These are phyloP conservation scores for Isabelozyma heimii DNA, from an alignment of 805 yeast genomes.

Conservation along the genomic window DNA sequence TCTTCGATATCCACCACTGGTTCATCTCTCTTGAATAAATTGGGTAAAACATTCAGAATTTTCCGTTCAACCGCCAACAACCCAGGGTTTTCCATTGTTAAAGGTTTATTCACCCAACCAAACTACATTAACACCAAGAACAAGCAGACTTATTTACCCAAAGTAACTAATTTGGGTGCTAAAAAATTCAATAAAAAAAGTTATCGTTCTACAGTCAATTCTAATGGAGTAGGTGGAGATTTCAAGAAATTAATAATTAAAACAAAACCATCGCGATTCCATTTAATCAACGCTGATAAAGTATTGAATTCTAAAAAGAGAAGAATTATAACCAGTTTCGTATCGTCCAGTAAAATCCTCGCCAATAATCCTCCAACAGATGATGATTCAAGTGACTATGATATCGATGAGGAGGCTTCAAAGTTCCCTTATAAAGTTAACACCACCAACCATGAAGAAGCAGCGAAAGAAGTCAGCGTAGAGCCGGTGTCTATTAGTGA, in stretches of 20 bases:
- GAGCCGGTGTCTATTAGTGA: constrained; percentile 3
- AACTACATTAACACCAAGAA: constrained; percentile 14
- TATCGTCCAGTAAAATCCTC: constrained; percentile 12
- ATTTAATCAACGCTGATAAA: constrained; percentile 40
- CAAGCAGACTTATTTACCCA: constrained; percentile 4
- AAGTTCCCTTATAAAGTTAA: constrained; percentile 11
- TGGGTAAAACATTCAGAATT: constrained; percentile 34
- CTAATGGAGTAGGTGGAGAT: constrained; percentile 19
- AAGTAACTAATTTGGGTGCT: constrained; percentile 5
- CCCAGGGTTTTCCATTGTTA: constrained; percentile 11
- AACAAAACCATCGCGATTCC: constrained; percentile 39
- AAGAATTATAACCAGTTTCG: constrained; percentile 17
- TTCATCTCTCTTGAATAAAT: constrained; percentile 25
- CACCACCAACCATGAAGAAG: not conserved
- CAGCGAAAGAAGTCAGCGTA: not conserved
- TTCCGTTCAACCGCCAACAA: constrained; percentile 17
- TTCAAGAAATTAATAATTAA: constrained; percentile 36
- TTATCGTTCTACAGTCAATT: constrained; percentile 8
- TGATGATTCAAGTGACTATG: constrained; percentile 19
- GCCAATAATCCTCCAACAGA: constrained; percentile 17
- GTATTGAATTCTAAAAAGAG: constrained; percentile 35
- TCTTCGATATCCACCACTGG: not conserved
- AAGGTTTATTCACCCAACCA: constrained; percentile 31
- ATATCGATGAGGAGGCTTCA: constrained; percentile 4
- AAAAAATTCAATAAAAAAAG: constrained; percentile 2